Base-by-base conservation (phyloP, 192 early-diverging fungal species). In the Coemansia sp. region DNA sequence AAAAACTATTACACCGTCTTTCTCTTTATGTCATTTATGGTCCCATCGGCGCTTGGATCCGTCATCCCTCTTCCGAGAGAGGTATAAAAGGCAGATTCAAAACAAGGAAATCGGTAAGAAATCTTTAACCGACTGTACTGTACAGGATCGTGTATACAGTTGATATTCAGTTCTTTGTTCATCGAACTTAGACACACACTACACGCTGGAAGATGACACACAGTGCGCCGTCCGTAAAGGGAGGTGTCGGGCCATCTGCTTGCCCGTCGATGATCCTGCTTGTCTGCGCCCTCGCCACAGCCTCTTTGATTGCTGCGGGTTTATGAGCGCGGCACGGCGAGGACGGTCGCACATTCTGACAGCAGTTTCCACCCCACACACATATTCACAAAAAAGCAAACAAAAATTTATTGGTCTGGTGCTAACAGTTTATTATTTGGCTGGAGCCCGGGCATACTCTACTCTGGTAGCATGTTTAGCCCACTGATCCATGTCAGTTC, bases 141-240 rank as follows among this genome's bases (percentile, higher is more conserved):
- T 70, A 69, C 78, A 81, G 78, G 78, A 81, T 81, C 63, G 72
- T 72, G 78, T 81, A 72, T 81, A 81, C 73, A 81, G 78, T 81
- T 64, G 63, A 81, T 75, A 61, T 81, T 72, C 73, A 75, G 77
- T 81, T 75, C 72, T 72, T 80, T 75, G 72, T 80, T 75, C 73
- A 80, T 65, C 73, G 71, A 73, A 79, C 67, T 70, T 23, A 73
- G 76, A 73, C 76, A 79, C 68, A 73, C 71, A 61, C 59, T 52
- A 68, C 63, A 79, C 53, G 76, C 71, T 70, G 76, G 76, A 79
- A 69, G 76, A 79, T 79, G 76, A 79, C 57, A 37, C 16, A 61
- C 33, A 73, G 76, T 73, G 76, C 76, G 71, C 70, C 60, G 72
- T 74, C 77, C 65, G 77, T 79, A 79, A 79, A 79, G 77, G 77